Evolutionary conservation across 805 yeast species (phyloP), one percentile per base, ranked within the genome.

Genomic region (Starmerella floris): DNA sequence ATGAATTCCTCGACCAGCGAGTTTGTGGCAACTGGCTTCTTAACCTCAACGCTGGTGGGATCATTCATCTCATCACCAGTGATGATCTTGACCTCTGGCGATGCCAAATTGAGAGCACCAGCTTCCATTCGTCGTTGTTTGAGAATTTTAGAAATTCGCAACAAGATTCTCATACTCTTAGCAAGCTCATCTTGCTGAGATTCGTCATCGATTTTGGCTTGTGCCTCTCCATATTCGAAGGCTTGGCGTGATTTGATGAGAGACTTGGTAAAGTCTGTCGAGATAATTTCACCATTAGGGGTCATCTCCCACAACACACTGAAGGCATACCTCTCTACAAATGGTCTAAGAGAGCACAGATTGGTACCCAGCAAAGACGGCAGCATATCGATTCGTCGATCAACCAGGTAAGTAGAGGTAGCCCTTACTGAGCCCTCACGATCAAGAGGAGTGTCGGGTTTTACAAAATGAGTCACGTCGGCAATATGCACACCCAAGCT

Each of bases 401-500:
- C 98, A 13, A 91, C 99, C 43, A 91, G 68, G 62, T 91, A 91
- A 2, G 91, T 96, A 4, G 98, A 87, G 0, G 98, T 91, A 55
- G 96, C 97, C 63, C 99, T 76, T 1, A 94, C 72, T 0, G 97
- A 94, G 62, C 96, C 99, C 64, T 91, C 99, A 35, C 75, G 79
- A 59, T 91, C 98, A 46, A 91, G 68, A 0, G 97, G 78, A 3
- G 95, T 84, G 49, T 78, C 80, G 0, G 98, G 79, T 62, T 85
- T 84, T 36, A 91, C 98, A 57, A 91, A 91, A 64, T 91, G 94
- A 1, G 97, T 83, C 25, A 91, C 99, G 64, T 91, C 99, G 9
- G 99, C 99, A 66, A 91, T 91, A 58, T 91, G 99, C 25, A 91
- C 99, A 57, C 99, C 99, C 43, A 91, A 94, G 60, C 91, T 95